These are phyloP conservation scores for Daedalea quercina DNA, from an alignment of 768 basidiomycete genomes.

Conservation along the genomic window DNA sequence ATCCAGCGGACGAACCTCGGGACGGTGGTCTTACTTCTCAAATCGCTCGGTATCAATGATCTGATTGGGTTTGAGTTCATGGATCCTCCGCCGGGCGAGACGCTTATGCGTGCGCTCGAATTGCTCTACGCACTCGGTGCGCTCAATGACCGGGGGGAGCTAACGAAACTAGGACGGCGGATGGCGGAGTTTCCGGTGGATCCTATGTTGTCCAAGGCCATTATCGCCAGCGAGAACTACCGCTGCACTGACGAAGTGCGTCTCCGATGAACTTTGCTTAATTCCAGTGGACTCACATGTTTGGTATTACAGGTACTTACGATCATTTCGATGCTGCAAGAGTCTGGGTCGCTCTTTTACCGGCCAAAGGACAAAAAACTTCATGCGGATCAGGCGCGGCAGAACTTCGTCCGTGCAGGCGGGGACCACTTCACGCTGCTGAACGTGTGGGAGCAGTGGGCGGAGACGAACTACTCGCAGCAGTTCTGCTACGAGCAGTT, in stretches of 20 bases:
- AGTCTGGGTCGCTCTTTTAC: slow-evolving; percentile 92
- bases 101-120: slow-evolving; percentile 91
- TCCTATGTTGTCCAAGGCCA: slow-evolving; percentile 93
- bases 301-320: slow-evolving; percentile 65
- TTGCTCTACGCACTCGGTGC: slow-evolving; percentile 93
- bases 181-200: slow-evolving; percentile 99
- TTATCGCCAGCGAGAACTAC: slow-evolving; percentile 93
- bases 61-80: slow-evolving; percentile 98
- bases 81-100: slow-evolving; percentile 97
- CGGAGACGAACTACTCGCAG: slow-evolving; percentile 94
- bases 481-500: slow-evolving; percentile 97
- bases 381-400: slow-evolving; percentile 95
- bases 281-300: not conserved
- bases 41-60: slow-evolving; percentile 97
- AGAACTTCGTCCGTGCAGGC: slow-evolving; percentile 92
- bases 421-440: slow-evolving; percentile 97
- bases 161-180: slow-evolving; percentile 92
- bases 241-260: slow-evolving; percentile 89
- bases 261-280: too few relatives aligned
- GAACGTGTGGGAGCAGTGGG: slow-evolving; percentile 99
- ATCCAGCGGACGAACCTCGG: slow-evolving; percentile 98
- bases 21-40: slow-evolving; percentile 90
- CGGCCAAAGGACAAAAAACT: slow-evolving; percentile 98
- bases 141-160: slow-evolving; percentile 90
- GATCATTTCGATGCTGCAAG: slow-evolving; percentile 95